phyloP scores from a whole-genome alignment of 2,329 filamentous ascomycete genomes.

The Trichophyton schoenleinii region DNA sequence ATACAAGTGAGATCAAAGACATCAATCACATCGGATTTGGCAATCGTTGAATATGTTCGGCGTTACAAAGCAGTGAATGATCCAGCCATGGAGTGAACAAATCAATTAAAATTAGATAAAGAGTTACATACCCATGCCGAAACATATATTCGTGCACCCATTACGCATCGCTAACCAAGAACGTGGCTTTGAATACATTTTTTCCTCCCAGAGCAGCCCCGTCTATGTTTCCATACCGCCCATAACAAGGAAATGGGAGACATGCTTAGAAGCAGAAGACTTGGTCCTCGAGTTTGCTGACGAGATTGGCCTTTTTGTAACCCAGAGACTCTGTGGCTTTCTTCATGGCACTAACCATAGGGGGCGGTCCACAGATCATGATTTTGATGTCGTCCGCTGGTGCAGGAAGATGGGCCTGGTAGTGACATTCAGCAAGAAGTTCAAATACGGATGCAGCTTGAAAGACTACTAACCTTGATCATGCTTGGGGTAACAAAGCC shows the following conservation, averaged over 20 bases:
- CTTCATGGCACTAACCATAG: conserved; percentile 95
- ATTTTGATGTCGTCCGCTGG: conserved; percentile 83
- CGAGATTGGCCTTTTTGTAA: conserved; percentile 80
- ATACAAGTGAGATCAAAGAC: too few relatives aligned
- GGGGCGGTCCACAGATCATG: conserved; percentile 85
- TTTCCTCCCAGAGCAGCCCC: not conserved
- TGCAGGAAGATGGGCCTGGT: conserved; percentile 51
- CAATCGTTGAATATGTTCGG: not conserved
- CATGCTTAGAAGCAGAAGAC: conserved; percentile 80
- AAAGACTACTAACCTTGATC: conserved; percentile 55
- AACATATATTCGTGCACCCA: not conserved
- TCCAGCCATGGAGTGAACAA: not conserved
- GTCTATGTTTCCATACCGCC: not conserved
- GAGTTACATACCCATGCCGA: not conserved
- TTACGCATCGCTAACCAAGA: not conserved
- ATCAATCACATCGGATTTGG: too few relatives aligned
- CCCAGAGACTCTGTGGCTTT: conserved; percentile 82
- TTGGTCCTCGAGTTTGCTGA: conserved; percentile 96
- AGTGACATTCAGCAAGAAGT: not conserved
- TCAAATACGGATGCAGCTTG: conserved; percentile 7
- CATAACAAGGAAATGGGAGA: not conserved
- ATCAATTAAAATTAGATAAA: not conserved
- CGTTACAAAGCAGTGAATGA: not conserved
- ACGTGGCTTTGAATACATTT: not conserved
- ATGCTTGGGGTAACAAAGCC: conserved; percentile 93